phyloP scores from a whole-genome alignment of 1,284 basidiomycete species.

The Porogramme epimiltina region DNA sequence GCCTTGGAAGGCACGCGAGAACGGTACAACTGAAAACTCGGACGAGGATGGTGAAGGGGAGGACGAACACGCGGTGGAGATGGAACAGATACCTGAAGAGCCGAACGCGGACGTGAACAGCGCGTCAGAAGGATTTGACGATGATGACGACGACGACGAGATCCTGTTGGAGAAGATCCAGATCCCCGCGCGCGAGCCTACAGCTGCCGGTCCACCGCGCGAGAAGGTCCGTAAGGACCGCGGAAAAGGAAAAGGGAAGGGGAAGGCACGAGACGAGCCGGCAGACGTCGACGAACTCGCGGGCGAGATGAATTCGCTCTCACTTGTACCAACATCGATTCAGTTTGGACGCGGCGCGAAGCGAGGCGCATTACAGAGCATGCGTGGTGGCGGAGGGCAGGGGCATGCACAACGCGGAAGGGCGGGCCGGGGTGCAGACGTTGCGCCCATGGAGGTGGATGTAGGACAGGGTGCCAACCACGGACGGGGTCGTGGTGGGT shows the following conservation, averaged over 20 bases:
- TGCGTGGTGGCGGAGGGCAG: constrained; percentile 2
- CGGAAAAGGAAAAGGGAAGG: not conserved
- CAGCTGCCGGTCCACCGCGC: not conserved
- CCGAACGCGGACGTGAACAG: not conserved
- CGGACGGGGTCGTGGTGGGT: no score
- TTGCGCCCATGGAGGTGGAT: no score
- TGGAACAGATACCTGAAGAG: not conserved
- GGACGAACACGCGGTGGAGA: not conserved
- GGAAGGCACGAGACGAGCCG: constrained; percentile 1
- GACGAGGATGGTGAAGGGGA: constrained; percentile 29
- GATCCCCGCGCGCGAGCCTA: not conserved
- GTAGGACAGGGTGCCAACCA: no score
- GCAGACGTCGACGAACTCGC: constrained; percentile 47
- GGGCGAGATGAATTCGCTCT: constrained; percentile 56
- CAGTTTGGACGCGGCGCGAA: constrained; percentile 68
- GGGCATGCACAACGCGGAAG: no score
- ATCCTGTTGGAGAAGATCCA: constrained; percentile 16
- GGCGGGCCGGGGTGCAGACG: no score
- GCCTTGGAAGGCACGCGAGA: constrained; percentile 59
- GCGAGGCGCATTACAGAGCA: constrained; percentile 14
- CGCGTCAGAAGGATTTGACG: not conserved
- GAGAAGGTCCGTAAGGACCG: not conserved
- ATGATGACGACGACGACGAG: constrained; percentile 13
- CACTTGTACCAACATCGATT: constrained; percentile 66
- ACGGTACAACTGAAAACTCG: constrained; percentile 17